Conservation (phyloP, 1,284 basidiomycete species). For the Sanghuangporus weigelae region DNA sequence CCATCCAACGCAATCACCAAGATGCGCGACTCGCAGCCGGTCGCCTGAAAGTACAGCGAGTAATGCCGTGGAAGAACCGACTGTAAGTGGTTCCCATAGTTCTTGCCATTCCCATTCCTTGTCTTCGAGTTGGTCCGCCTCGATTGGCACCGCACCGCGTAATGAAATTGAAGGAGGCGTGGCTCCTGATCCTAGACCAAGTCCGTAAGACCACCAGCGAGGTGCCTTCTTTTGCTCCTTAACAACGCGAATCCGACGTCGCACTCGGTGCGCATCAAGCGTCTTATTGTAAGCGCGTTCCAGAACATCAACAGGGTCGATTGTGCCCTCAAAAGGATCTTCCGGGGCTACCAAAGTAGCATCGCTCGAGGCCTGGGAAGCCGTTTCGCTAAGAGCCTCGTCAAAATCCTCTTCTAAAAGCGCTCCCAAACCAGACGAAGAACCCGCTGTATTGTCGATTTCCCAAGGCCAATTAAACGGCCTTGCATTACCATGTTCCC, state of each 20-base stretch:
- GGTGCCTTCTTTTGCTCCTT: background rate
- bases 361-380: background rate
- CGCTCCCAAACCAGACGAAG: background rate
- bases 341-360: background rate
- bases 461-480: constrained; percentile 17
- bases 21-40: constrained; percentile 58
- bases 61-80: constrained; percentile 67
- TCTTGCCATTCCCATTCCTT: background rate
- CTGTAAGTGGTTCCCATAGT: constrained; percentile 35
- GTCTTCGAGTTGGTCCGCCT: background rate
- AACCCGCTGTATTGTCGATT: background rate
- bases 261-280: constrained; percentile 8
- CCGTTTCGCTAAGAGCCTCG: background rate
- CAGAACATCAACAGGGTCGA: constrained; percentile 19
- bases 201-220: constrained; percentile 7
- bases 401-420: background rate
- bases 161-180: background rate
- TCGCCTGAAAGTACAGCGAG: constrained; percentile 46
- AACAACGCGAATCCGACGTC: background rate
- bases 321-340: constrained; percentile 3
- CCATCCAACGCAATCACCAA: constrained; percentile 91
- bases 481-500: constrained; percentile 8
- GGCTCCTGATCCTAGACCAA: background rate
- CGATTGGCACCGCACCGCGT: background rate
- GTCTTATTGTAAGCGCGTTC: constrained; percentile 18